These are phyloP conservation scores for Aspergillus pseudotamarii DNA, from an alignment of 2,329 filamentous ascomycete species.

Conservation along the genomic window DNA sequence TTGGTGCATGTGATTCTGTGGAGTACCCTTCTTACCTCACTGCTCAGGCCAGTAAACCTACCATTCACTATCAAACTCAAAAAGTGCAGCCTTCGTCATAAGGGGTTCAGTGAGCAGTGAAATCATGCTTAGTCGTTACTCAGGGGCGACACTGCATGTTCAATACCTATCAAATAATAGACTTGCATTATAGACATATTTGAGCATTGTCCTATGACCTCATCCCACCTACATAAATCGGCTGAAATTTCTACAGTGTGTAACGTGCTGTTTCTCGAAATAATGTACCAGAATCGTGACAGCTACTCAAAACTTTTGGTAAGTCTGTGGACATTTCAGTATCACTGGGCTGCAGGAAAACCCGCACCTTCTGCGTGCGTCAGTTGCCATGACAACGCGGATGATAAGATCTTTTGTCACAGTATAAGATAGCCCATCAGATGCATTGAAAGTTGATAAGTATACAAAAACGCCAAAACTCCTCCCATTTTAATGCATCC, in stretches of 20 bases:
- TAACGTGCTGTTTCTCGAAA: not conserved
- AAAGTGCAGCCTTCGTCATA: not conserved
- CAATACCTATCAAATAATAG: not conserved
- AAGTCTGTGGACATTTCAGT: not conserved
- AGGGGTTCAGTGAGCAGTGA: not conserved
- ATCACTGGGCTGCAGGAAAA: not conserved
- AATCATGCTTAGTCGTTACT: not conserved
- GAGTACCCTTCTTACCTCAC: not conserved
- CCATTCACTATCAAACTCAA: not conserved
- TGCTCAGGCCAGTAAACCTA: not conserved
- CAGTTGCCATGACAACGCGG: not conserved
- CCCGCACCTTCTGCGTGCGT: not conserved
- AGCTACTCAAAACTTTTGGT: not conserved
- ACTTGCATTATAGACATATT: not conserved
- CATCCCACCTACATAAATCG: not conserved
- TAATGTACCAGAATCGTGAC: not conserved
- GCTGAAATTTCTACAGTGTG: not conserved
- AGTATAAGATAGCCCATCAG: not conserved
- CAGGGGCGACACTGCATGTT: not conserved
- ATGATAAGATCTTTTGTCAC: not conserved
- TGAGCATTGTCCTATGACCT: not conserved
- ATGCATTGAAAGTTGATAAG: not conserved
- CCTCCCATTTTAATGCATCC: not conserved
- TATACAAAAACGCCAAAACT: not conserved
- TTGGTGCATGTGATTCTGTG: constrained; percentile 3